Percentiles rank a stretch among this genome's conserved stretches.
Conservation (phyloP, 805 yeast genomes). For the Clavispora santaluciae region DNA sequence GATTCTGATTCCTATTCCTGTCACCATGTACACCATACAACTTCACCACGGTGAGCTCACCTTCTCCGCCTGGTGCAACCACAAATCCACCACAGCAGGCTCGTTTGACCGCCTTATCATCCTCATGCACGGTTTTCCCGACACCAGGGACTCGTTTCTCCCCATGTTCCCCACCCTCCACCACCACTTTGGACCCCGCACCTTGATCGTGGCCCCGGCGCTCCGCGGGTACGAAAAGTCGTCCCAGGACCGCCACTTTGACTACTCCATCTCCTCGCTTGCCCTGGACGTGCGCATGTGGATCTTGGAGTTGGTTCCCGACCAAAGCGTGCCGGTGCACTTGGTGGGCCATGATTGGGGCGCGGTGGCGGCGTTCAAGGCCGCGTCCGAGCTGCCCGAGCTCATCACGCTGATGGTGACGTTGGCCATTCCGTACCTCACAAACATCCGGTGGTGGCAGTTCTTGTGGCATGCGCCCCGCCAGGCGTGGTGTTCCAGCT, state of each 20-base stretch:
- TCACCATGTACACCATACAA: background rate
- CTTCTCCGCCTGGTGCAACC: slow-evolving; percentile 13
- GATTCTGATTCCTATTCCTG: too few relatives aligned
- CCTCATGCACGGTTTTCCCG: slow-evolving; percentile 38
- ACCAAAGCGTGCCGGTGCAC: slow-evolving; percentile 26
- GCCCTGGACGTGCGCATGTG: slow-evolving; percentile 33
- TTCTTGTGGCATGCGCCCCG: slow-evolving; percentile 26
- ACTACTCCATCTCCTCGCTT: slow-evolving; percentile 24
- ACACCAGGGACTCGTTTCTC: slow-evolving; percentile 26
- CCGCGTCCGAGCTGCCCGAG: slow-evolving; percentile 32
- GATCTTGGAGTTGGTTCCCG: slow-evolving; percentile 21
- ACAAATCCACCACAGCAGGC: slow-evolving; percentile 1
- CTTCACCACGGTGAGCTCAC: slow-evolving; percentile 7
- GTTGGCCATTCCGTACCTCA: slow-evolving; percentile 36
- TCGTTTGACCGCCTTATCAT: slow-evolving; percentile 18
- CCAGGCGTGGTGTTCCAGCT: slow-evolving; percentile 31
- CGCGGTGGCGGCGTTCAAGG: slow-evolving; percentile 32
- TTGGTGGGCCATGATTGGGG: slow-evolving; percentile 45
- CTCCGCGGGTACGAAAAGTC: slow-evolving; percentile 36
- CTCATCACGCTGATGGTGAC: slow-evolving; percentile 27
- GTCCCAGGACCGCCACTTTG: slow-evolving; percentile 21
- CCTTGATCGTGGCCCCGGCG: slow-evolving; percentile 28
- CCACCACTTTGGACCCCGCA: slow-evolving; percentile 14
- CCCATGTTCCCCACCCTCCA: slow-evolving; percentile 20
- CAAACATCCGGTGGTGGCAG: slow-evolving; percentile 25